Evolutionary conservation across 768 basidiomycete species (phyloP), one percentile per base, ranked within the genome.

Genomic region (Pleurotus cornucopiae): DNA sequence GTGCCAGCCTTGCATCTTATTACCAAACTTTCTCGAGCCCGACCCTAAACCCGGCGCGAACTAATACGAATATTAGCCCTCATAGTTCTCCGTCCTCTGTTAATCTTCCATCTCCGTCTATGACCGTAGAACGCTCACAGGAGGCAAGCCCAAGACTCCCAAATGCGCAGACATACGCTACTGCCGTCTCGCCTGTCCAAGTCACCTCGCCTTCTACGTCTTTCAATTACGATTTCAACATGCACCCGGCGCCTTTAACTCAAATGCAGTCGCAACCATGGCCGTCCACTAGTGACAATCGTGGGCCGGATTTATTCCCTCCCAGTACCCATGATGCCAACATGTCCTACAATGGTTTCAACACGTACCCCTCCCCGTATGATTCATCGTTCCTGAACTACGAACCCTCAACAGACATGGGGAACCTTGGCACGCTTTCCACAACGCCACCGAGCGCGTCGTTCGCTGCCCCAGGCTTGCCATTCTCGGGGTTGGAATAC

Each of bases 401-500:
- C 62, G 71, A 73, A 62, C 66, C 67, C 52, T 60, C 66, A n/a
- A 57, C 74, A n/a, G 77, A 78, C 57, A 60, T 75, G 52, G 64
- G 69, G 45, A 65, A 66, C 18, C 60, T 79, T 58, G 62, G 70
- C 49, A 76, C 76, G 4, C 70, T 81, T 30, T 84, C 83, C 4
- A 80, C 78, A 9, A 81, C 84, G 9, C 80, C 86, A 2, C 80
- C 85, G 11, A 80, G 77, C 4, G 69, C 86, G n/a, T 75, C 79
- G 3, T 91, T 91, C 66, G 75, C 85, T 59, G 82, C 83, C 6
- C 76, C 84, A 20, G 89, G 89, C 39, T 74, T 92, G n/a, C 91
- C 90, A 1, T 94, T 93, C 75, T 79, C 83, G 26, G 91, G 90
- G 7, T 76, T 93, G 30, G 91, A 94, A 62, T 94, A 82, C 63